Base-by-base conservation (phyloP, 306 rosid genomes). In the Nissolia schottii region DNA sequence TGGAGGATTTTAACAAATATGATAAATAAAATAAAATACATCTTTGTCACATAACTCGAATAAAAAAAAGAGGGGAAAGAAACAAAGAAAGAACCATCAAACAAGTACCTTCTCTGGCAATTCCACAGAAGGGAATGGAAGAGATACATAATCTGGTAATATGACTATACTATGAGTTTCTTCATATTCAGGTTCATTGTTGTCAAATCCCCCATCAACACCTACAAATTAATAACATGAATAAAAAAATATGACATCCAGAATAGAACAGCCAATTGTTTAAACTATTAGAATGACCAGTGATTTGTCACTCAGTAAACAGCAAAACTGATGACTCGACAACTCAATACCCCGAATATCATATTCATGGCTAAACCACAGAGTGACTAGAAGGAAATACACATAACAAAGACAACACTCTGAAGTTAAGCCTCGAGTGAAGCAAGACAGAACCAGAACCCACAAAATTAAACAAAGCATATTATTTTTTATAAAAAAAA, bases 101-200 rank as follows among this genome's bases (percentile, higher is more conserved):
- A 61, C 24, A 76, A 53, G 56, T 79, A 94, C 98, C 97, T 91
- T 94, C 90, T 94, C 98, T 15, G 98, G 98, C 74, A 94, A 81
- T 84, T 94, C 97, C 71, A 94, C 98, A 0, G 96, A 91, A 40
- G 98, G 98, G 76, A 91, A 94, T 51, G 97, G 88, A 81, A 94
- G 98, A 35, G 91, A 76, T 15, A 81, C 89, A 80, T 87, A 84
- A 64, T 86, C 83, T 23, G 98, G 98, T 69, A 94, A 77, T 79
- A 94, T 68, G 71, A 91, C 87, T 55, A 94, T 78, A 76, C 51
- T 82, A 73, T 77, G 84, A 23, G 82, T 79, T 78, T 94, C 98
- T 76, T 87, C 91, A 64, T 94, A 86, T 71, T 91, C 90, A 11
- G 71, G 49, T 45, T 94, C 97, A 66, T 82, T 86, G 90, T 87